Conservation (phyloP, 1,284 basidiomycete genomes). For the Naganishia albida region DNA sequence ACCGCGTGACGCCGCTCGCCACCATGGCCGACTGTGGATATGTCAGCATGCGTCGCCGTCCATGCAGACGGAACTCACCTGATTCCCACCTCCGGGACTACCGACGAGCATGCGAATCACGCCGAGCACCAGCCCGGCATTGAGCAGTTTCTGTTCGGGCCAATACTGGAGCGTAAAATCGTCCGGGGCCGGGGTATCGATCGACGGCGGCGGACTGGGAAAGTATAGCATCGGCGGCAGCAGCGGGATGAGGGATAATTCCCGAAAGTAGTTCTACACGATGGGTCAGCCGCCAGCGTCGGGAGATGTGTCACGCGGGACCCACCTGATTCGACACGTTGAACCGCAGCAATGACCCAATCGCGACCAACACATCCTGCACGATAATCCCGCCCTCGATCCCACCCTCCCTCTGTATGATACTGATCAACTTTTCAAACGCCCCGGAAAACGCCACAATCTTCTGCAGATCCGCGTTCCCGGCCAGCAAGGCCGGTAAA, state of each 20-base stretch:
- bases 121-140: conserved; percentile 73
- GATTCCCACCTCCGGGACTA: conserved; percentile 69
- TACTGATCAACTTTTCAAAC: conserved; percentile 92
- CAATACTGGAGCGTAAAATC: conserved; percentile 95
- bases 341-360: conserved; percentile 82
- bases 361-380: conserved; percentile 79
- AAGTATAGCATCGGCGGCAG: conserved; percentile 83
- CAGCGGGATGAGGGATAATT: conserved; percentile 78
- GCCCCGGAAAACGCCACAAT: conserved; percentile 95
- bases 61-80: conserved; percentile 39
- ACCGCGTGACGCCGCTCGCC: conserved; percentile 68
- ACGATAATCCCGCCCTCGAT: conserved; percentile 87
- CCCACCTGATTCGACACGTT: conserved; percentile 92
- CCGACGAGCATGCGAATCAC: conserved; percentile 66
- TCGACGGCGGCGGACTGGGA: conserved; percentile 66
- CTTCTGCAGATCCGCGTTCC: conserved; percentile 94
- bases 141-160: conserved; percentile 84
- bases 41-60: not conserved
- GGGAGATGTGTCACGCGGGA: not conserved
- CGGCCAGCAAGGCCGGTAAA: conserved; percentile 75
- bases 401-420: conserved; percentile 82
- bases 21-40: conserved; percentile 56
- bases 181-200: conserved; percentile 73
- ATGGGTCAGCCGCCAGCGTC: not conserved
- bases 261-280: conserved; percentile 91